These are phyloP conservation scores for Pseudogymnoascus sp. DNA, from an alignment of 2,329 filamentous ascomycete species.

Conservation along the genomic window DNA sequence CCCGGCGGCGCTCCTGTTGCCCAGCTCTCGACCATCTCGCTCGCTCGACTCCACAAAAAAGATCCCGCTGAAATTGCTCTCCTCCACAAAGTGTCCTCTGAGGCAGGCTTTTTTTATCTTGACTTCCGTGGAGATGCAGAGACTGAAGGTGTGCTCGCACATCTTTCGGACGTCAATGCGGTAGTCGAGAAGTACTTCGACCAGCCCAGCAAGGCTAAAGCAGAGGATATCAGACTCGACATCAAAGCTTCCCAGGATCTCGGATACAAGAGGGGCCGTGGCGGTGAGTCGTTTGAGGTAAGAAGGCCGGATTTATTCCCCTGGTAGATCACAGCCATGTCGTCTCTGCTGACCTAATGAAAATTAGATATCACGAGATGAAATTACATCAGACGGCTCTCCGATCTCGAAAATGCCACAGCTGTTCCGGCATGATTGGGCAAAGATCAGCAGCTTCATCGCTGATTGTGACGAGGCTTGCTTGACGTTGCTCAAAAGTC, in stretches of 20 bases:
- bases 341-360: conserved; percentile 6
- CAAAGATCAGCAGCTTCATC: conserved; percentile 13
- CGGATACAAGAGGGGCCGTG: conserved; percentile 14
- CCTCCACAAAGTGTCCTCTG: conserved; percentile 10
- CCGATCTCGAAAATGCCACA: conserved; percentile 9
- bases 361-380: conserved; percentile 15
- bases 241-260: conserved; percentile 17
- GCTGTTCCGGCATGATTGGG: conserved; percentile 13
- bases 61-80: conserved; percentile 14
- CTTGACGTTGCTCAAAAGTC: conserved; percentile 8
- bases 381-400: conserved; percentile 9
- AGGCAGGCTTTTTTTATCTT: conserved; percentile 16
- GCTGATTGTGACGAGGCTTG: conserved; percentile 15
- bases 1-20: conserved; percentile 12
- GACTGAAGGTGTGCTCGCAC: conserved; percentile 9
- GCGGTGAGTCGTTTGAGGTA: conserved; percentile 17
- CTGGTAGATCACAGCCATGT: background rate
- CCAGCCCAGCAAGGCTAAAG: conserved; percentile 14
- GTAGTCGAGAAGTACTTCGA: conserved; percentile 15
- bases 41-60: conserved; percentile 13
- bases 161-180: conserved; percentile 13
- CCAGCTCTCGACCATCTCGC: conserved; percentile 8
- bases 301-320: background rate
- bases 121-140: conserved; percentile 14
- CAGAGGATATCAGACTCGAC: conserved; percentile 11